These are phyloP conservation scores for Trichoderma semiorbis DNA, from an alignment of 2,329 filamentous ascomycete genomes.

Conservation along the genomic window DNA sequence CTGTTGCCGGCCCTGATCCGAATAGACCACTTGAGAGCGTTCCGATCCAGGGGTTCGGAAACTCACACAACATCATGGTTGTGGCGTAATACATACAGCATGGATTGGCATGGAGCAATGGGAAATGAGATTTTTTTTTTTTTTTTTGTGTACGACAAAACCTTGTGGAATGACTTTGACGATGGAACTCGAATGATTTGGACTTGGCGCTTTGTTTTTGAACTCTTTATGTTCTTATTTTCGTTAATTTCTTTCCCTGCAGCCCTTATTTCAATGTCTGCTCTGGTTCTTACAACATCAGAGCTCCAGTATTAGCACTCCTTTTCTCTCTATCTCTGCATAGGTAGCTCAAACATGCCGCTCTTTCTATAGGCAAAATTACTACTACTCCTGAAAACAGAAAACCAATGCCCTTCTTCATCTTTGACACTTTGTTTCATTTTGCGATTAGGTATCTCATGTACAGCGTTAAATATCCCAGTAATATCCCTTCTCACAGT, in stretches of 20 bases:
- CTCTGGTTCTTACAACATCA: neutral
- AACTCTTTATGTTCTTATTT: neutral
- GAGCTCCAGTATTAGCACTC: neutral
- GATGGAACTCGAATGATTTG: constrained; percentile 8
- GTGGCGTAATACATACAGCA: constrained; percentile 18
- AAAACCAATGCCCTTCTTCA: neutral
- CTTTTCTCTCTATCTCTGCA: constrained; percentile 1
- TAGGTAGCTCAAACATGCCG: neutral
- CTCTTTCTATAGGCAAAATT: constrained; percentile 3
- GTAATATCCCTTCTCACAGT: constrained; percentile 21
- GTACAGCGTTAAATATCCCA: neutral
- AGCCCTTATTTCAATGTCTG: neutral
- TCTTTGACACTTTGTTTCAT: neutral
- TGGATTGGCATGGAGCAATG: constrained; percentile 1
- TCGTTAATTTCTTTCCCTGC: neutral
- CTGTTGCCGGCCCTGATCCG: neutral
- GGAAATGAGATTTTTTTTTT: neutral
- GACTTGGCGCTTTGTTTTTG: constrained; percentile 2
- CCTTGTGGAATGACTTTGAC: constrained; percentile 10
- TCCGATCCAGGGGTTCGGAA: constrained; percentile 19
- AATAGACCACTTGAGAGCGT: constrained; percentile 15
- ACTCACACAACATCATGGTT: constrained; percentile 20
- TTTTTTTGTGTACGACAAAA: neutral
- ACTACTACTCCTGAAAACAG: neutral
- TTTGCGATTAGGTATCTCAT: neutral